phyloP scores from a whole-genome alignment of 2,329 filamentous ascomycete species.

The Ascochyta koolunga region DNA sequence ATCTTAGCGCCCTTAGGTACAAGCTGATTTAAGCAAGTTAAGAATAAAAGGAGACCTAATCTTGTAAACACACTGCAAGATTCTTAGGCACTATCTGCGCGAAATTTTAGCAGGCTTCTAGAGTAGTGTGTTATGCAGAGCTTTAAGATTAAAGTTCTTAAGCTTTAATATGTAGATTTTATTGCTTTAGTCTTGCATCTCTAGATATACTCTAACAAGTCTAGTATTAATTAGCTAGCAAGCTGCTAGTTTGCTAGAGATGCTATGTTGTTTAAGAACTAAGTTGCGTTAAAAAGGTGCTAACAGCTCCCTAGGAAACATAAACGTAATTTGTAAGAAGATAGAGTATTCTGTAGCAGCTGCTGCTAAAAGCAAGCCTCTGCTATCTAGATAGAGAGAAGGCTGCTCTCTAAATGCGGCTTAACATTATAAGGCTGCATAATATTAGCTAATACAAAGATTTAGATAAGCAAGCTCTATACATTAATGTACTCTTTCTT shows the following conservation, averaged over 20 bases:
- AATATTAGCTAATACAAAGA: not conserved
- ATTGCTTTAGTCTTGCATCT: not conserved
- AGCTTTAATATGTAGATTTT: not conserved
- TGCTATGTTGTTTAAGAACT: not conserved
- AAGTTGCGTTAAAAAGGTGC: not conserved
- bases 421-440: not conserved
- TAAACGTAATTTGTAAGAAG: not conserved
- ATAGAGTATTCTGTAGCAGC: not conserved
- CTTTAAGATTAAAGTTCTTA: not conserved
- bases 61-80: not conserved
- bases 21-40: not conserved
- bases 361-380: not conserved
- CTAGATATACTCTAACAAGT: not conserved
- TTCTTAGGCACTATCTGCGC: not conserved
- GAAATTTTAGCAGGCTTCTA: not conserved
- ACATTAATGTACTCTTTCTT: not conserved
- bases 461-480: not conserved
- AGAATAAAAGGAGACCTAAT: not conserved
- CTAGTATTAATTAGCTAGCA: too few relatives aligned
- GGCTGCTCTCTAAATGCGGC: not conserved
- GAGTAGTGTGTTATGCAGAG: not conserved
- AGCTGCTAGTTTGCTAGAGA: not conserved
- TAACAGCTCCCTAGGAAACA: not conserved
- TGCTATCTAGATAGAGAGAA: not conserved
- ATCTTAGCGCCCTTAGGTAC: not conserved